Conservation (phyloP, 2,329 filamentous ascomycete species). For the Venturia pyrina region DNA sequence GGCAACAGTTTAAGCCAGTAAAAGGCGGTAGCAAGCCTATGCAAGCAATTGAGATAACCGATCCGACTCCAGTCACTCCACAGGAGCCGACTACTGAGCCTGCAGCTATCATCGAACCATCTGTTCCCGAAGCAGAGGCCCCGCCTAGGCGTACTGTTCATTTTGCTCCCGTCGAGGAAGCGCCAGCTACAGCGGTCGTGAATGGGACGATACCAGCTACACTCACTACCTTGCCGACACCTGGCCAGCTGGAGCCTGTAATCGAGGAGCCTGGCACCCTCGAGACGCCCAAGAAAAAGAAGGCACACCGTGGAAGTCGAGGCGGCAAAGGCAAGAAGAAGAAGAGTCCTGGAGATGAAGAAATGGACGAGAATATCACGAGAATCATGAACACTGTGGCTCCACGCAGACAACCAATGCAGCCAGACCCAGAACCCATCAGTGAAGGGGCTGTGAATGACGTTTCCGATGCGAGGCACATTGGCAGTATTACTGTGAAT, state of each 20-base stretch:
- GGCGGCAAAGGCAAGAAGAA: slow-evolving; percentile 37
- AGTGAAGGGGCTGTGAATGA: slow-evolving; percentile 27
- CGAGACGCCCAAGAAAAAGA: slow-evolving; percentile 35
- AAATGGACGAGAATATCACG: slow-evolving; percentile 12
- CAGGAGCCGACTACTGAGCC: background rate
- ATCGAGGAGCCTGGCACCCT: background rate
- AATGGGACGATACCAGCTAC: background rate
- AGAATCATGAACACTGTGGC: slow-evolving; percentile 30
- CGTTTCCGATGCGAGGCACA: slow-evolving; percentile 41
- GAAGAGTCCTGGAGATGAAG: slow-evolving; percentile 24
- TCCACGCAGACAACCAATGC: slow-evolving; percentile 22
- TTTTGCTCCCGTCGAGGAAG: slow-evolving; percentile 3
- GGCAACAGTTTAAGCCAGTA: background rate
- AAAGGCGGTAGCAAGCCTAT: background rate
- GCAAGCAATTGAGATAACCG: background rate
- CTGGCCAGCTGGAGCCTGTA: background rate
- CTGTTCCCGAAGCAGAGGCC: background rate
- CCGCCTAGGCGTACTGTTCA: slow-evolving; percentile 2
- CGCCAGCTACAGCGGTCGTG: background rate
- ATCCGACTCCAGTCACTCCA: background rate
- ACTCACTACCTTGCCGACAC: background rate
- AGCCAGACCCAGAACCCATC: slow-evolving; percentile 16
- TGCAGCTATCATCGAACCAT: background rate
- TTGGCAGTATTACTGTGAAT: slow-evolving; percentile 51
- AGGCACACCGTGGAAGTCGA: slow-evolving; percentile 39